Conservation (phyloP, 169 alveolate genomes). For the Cryptosporidium parvum region DNA sequence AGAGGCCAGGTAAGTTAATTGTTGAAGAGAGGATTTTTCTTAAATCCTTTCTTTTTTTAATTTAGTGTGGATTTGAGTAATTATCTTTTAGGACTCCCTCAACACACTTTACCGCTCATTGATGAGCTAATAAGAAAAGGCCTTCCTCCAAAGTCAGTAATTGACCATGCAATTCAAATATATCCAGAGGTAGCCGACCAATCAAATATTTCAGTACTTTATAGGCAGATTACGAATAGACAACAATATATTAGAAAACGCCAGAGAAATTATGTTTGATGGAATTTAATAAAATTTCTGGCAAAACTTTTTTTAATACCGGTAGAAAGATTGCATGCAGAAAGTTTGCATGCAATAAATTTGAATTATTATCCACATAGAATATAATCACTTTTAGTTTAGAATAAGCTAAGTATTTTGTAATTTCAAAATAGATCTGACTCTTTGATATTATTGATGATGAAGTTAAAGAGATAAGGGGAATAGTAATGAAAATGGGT, state of each 20-base stretch:
- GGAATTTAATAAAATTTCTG: background rate
- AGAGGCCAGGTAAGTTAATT: constrained; percentile 68
- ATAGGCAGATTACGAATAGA: constrained; percentile 68
- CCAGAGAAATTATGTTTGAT: constrained; percentile 58
- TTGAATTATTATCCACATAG: constrained; percentile 3
- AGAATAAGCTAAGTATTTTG: constrained; percentile 14
- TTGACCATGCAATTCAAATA: constrained; percentile 73
- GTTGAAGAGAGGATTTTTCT: background rate
- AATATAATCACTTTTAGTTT: constrained; percentile 7
- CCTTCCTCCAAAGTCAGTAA: constrained; percentile 72
- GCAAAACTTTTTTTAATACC: background rate
- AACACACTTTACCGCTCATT: constrained; percentile 71
- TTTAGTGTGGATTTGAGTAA: background rate
- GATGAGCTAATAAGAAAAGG: constrained; percentile 72
- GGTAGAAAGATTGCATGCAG: constrained; percentile 4
- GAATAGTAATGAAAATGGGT: background rate
- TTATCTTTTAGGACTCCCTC: constrained; percentile 55
- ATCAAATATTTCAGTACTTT: constrained; percentile 64
- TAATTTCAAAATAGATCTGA: background rate
- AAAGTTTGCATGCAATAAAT: constrained; percentile 8
- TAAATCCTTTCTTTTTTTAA: background rate
- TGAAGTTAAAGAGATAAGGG: background rate
- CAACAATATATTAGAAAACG: constrained; percentile 73
- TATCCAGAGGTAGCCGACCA: constrained; percentile 75
- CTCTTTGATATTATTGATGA: background rate